Evolutionary conservation across 2,329 filamentous ascomycete species (phyloP), one percentile per base, ranked within the genome.

Genomic region (Fusarium avenaceum): DNA sequence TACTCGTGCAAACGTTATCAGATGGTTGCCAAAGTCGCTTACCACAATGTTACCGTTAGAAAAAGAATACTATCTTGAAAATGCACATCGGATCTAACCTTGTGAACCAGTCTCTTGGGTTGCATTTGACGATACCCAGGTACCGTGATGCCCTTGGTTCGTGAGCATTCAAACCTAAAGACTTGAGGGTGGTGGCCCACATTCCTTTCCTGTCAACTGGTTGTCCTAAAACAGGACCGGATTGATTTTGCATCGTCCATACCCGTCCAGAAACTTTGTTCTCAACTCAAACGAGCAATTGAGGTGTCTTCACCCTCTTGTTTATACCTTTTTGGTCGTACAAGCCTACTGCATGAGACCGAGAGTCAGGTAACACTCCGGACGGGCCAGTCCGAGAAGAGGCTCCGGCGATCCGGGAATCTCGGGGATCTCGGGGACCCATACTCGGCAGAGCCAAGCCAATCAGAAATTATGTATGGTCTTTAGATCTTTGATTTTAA

Each of bases 171-270:
- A 48, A 47, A 59, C 46, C 28, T 35, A 56, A 53, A 22, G 43
- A 17, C n/a, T 11, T 45, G 43, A 35, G 48, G 62, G 57, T 67
- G 62, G 62, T 58, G 57, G 28, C 47, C 53, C 50, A 60, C 66
- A 69, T 69, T 70, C 67, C 63, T 60, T 52, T 67, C 46, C n/a
- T 40, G 53, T 60, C 39, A 30, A 28, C 17, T 48, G 24, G 26
- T 9, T 38, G 26, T 10, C 39, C 38, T 22, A 53, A 64, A 65
- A 45, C 33, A 63, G 66, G 47, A 59, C 56, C 50, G 30, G 45
- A 35, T 44, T 35, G 39, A 49, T 56, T 35, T 44, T 42, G 26
- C 28, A 38, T 45, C 19, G 30, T 22, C 47, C 47, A 55, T 17
- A 19, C 17, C 20, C 28, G 17, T 45, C 22, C 11, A 15, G 9